Evolutionary conservation across 2,329 filamentous ascomycete species (phyloP).

Genomic region (Colletotrichum cereale): DNA sequence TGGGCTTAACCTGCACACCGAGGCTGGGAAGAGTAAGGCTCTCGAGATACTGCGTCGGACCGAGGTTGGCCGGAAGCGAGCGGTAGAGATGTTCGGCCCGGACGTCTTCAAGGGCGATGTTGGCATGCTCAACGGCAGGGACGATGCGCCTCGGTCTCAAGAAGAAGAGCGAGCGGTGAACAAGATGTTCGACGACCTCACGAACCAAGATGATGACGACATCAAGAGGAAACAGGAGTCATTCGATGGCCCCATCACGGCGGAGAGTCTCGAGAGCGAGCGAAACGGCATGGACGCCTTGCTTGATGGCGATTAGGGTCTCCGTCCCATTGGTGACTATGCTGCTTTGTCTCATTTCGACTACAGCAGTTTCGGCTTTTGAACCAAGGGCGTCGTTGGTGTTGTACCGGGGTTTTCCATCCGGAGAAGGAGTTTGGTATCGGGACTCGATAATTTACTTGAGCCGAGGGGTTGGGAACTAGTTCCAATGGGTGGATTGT

Average conservation of each 20-base stretch:
- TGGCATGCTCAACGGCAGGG: slow-evolving; percentile 37
- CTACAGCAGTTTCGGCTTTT: neutral
- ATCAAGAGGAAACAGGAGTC: slow-evolving; percentile 56
- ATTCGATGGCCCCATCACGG: slow-evolving; percentile 52
- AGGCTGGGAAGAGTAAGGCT: slow-evolving; percentile 62
- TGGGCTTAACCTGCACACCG: slow-evolving; percentile 58
- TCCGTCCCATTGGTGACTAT: slow-evolving; percentile 6
- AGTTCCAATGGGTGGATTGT: slow-evolving; percentile 6
- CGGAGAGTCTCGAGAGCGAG: slow-evolving; percentile 59
- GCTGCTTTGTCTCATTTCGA: neutral
- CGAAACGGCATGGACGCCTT: slow-evolving; percentile 61
- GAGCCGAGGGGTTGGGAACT: neutral
- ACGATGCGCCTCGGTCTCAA: slow-evolving; percentile 43
- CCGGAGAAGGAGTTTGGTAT: slow-evolving; percentile 13
- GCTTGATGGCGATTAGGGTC: slow-evolving; percentile 56
- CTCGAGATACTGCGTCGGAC: slow-evolving; percentile 66
- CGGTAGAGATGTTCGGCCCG: slow-evolving; percentile 64
- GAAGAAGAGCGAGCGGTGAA: slow-evolving; percentile 64
- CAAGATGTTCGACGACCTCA: slow-evolving; percentile 69
- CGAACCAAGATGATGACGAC: slow-evolving; percentile 65
- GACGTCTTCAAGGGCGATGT: slow-evolving; percentile 58
- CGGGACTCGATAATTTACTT: neutral
- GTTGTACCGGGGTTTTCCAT: neutral
- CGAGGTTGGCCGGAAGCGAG: slow-evolving; percentile 62
- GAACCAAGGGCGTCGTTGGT: neutral